phyloP scores from a whole-genome alignment of 1,284 basidiomycete species.

The Chondrostereum purpureum region DNA sequence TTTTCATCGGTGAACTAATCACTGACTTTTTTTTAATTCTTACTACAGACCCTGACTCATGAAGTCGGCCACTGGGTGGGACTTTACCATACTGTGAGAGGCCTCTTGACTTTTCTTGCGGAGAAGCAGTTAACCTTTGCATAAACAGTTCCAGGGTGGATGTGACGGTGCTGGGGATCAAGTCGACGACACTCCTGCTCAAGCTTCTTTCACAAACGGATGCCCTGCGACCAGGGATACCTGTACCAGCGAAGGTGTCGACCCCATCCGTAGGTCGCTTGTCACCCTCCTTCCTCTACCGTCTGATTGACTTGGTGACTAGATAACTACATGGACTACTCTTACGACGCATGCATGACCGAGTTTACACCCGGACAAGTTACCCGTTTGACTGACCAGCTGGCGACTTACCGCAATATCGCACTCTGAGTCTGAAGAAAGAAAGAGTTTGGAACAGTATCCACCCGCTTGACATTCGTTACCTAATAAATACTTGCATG shows the following conservation, averaged over 20 bases:
- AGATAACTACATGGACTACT: constrained; percentile 16
- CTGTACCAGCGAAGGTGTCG: constrained; percentile 22
- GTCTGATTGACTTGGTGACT: neutral
- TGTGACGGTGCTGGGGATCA: constrained; percentile 31
- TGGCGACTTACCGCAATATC: constrained; percentile 24
- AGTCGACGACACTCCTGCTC: constrained; percentile 33
- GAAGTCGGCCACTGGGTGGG: constrained; percentile 31
- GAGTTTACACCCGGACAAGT: constrained; percentile 28
- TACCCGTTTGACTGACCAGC: constrained; percentile 22
- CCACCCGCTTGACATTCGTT: no score
- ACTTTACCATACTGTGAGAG: neutral
- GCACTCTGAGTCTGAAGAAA: no score
- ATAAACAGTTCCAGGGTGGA: constrained; percentile 22
- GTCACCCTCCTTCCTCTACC: neutral
- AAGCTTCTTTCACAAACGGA: constrained; percentile 25
- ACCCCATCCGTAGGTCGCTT: constrained; percentile 24
- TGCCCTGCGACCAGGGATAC: constrained; percentile 27
- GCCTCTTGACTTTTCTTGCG: constrained; percentile 22
- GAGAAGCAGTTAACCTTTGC: neutral
- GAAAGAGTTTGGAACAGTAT: no score
- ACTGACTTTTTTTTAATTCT: no score
- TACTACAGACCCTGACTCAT: constrained; percentile 30
- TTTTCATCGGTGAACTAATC: no score
- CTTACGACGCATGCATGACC: constrained; percentile 30
- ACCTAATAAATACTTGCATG: no score